These are phyloP conservation scores for Coprinellus micaceus DNA, from an alignment of 768 basidiomycete genomes.

Conservation along the genomic window DNA sequence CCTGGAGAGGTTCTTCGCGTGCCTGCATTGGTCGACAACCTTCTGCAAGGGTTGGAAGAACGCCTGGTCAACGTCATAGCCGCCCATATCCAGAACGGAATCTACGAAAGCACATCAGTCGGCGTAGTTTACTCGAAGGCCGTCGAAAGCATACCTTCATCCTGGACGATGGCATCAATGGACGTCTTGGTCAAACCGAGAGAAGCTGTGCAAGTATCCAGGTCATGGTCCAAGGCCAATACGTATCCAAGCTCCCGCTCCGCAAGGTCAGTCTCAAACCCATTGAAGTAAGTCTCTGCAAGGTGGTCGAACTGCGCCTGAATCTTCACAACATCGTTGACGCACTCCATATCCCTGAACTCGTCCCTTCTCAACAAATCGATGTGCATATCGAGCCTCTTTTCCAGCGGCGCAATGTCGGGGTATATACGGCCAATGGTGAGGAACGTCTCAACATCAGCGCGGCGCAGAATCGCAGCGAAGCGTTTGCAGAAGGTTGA, in stretches of 20 bases:
- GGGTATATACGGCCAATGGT: constrained; percentile 77
- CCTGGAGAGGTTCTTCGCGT: constrained; percentile 80
- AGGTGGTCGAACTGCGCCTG: constrained; percentile 93
- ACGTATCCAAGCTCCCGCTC: constrained; percentile 87
- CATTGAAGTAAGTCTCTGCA: constrained; percentile 79
- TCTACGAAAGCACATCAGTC: constrained; percentile 42
- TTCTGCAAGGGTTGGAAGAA: constrained; percentile 80
- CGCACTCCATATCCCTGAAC: constrained; percentile 92
- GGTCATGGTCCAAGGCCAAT: constrained; percentile 79
- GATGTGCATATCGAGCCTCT: constrained; percentile 88
- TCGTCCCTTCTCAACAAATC: constrained; percentile 81
- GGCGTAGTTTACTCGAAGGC: not conserved
- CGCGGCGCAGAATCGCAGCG: constrained; percentile 73
- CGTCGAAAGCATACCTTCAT: constrained; percentile 55
- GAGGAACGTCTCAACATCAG: constrained; percentile 83
- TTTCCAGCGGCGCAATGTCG: constrained; percentile 87
- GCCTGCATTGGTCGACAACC: constrained; percentile 77
- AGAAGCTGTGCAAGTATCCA: constrained; percentile 92
- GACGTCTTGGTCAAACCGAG: constrained; percentile 88
- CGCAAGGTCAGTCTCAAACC: constrained; percentile 81
- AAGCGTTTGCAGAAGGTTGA: constrained; percentile 88
- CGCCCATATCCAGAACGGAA: constrained; percentile 66
- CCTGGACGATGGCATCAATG: constrained; percentile 65
- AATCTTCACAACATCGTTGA: constrained; percentile 86
- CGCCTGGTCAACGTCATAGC: constrained; percentile 67